Conservation (phyloP, 768 basidiomycete species). For the Agrocybe pediades region DNA sequence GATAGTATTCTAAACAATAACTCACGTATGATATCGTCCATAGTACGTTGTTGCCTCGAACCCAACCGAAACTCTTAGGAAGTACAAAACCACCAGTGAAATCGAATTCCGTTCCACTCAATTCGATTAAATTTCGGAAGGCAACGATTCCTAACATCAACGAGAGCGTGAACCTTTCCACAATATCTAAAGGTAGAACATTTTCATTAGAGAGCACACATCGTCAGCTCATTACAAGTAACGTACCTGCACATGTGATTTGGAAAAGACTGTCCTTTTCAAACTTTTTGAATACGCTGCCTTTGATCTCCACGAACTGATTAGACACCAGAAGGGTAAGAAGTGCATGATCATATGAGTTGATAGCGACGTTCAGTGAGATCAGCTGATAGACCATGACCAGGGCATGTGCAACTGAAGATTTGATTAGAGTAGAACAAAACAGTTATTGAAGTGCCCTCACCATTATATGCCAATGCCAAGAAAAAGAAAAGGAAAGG, state of each 20-base stretch:
- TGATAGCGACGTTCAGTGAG: constrained; percentile 94
- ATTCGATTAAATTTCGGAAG: constrained; percentile 92
- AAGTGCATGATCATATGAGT: constrained; percentile 95
- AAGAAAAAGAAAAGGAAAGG: constrained; percentile 85
- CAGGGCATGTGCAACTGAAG: constrained; percentile 81
- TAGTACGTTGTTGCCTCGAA: constrained; percentile 72
- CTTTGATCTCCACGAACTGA: constrained; percentile 99
- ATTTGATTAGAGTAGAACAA: constrained; percentile 1
- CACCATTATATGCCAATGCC: constrained; percentile 82
- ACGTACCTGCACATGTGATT: constrained; percentile 91
- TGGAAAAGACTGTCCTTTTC: constrained; percentile 99
- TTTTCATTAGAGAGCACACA: background rate
- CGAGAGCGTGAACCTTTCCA: constrained; percentile 91
- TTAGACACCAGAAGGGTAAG: constrained; percentile 94
- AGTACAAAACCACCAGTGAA: constrained; percentile 71
- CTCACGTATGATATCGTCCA: constrained; percentile 91
- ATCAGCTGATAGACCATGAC: constrained; percentile 96
- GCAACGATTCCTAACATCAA: constrained; percentile 92
- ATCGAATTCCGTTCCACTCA: constrained; percentile 88
- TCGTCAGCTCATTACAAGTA: background rate
- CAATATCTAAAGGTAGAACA: constrained; percentile 70
- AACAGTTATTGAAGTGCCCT: constrained; percentile 22
- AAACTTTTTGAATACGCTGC: constrained; percentile 98
- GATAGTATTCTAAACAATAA: constrained; percentile 5
- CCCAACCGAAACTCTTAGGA: constrained; percentile 85